Evolutionary conservation across 1,139 yeast genomes (phyloP), one percentile per base, ranked within the genome.

Genomic region (Sugiyamaella neomexicana): DNA sequence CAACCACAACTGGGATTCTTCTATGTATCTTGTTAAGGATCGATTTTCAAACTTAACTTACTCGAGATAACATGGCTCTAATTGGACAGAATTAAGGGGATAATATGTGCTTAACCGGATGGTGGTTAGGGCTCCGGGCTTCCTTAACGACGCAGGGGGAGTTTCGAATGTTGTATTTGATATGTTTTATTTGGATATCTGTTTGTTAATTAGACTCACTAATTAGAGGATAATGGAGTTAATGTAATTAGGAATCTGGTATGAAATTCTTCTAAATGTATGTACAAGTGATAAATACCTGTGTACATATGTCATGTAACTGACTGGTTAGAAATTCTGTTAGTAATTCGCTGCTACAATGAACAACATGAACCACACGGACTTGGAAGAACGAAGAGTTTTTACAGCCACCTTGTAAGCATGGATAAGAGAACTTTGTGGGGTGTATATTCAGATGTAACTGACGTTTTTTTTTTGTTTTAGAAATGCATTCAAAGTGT

Each of bases 381-480:
- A 63, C 45, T 56, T 54, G 12, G 67, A 64, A 23, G 68, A 64
- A 40, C 46, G 56, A 12, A 46, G 58, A 5, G 68, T 63, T 10
- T 54, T 65, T 9, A 62, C 66, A 5, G 60, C 63, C 2, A 64
- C 67, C 1, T 47, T 65, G 63, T 63, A 61, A 37, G 66, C 49
- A n/a, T 7, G 12, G 44, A 31, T n/a, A n/a, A n/a, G n/a, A n/a
- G n/a, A n/a, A n/a, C n/a, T n/a, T n/a, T n/a, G n/a, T n/a, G n/a
- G n/a, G n/a, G n/a, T 27, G 25, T 9, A 23, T 31, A 29, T 27
- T 23, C 20, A 38, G 25, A 20, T 12, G 17, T 13, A 34, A 25
- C 38, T 16, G 23, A 9, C 9, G 3, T 16, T n/a, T n/a, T n/a
- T n/a, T n/a, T n/a, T n/a, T n/a, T n/a, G n/a, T n/a, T 20, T 15